These are phyloP conservation scores for Phytophthora hibernalis DNA, from an alignment of 352 stramenopile species.

Conservation along the genomic window DNA sequence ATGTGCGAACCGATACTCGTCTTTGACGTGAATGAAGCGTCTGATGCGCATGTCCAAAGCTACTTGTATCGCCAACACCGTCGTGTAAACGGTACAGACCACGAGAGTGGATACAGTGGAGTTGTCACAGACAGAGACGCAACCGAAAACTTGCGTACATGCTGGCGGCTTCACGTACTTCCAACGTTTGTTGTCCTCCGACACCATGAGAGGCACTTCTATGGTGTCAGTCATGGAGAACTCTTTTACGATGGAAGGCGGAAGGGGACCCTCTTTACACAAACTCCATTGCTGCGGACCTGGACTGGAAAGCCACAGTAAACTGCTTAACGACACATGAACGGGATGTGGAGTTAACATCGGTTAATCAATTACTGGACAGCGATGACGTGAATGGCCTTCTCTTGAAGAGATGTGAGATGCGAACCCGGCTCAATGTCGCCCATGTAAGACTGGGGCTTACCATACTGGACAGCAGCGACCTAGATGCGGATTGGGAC, in stretches of 20 bases:
- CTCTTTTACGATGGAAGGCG: too few species aligned
- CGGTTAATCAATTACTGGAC: too few species aligned
- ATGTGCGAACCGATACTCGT: neutral
- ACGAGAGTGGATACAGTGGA: neutral
- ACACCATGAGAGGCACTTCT: constrained; percentile 1
- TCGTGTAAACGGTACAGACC: neutral
- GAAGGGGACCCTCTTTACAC: constrained; percentile 7
- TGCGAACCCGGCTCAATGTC: too few species aligned
- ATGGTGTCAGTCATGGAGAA: constrained; percentile 1
- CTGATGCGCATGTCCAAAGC: constrained; percentile 7
- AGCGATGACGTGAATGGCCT: too few species aligned
- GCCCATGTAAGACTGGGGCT: too few species aligned
- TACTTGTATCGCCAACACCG: constrained; percentile 5
- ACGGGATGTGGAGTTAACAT: too few species aligned
- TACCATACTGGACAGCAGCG: too few species aligned
- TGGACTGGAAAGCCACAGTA: too few species aligned
- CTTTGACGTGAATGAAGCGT: neutral
- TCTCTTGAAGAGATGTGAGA: too few species aligned
- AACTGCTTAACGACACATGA: too few species aligned
- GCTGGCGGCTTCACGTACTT: neutral
- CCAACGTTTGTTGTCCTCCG: neutral
- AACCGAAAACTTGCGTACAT: neutral
- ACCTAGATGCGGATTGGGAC: too few species aligned
- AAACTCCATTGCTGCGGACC: too few species aligned
- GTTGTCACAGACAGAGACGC: constrained; percentile 3